A percentile compares a stretch with the other conserved stretches of the same genome.
Conservation (phyloP, 768 basidiomycete genomes). For the Dictyophora rubrovolvata region DNA sequence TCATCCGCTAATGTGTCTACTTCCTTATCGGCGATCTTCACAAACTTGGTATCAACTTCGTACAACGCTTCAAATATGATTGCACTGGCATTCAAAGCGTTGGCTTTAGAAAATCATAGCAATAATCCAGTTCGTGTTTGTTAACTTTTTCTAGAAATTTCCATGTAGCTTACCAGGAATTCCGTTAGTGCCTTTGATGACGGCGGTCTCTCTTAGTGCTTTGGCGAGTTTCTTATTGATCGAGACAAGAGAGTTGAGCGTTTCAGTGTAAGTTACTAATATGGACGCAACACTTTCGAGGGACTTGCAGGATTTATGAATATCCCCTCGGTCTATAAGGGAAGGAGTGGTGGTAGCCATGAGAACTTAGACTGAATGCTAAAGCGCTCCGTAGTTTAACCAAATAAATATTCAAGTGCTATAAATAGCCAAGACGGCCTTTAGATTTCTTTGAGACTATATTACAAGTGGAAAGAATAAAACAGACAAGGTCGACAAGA, state of each 20-base stretch:
- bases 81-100: constrained; percentile 56
- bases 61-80: constrained; percentile 57
- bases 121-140: not conserved
- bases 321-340: constrained; percentile 54
- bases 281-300: constrained; percentile 56
- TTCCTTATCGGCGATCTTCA: constrained; percentile 65
- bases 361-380: not conserved
- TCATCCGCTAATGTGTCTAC: constrained; percentile 54
- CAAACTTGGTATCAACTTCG: constrained; percentile 66
- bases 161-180: constrained; percentile 46
- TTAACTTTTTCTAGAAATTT: not conserved
- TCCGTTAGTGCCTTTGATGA: constrained; percentile 46
- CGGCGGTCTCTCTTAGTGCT: constrained; percentile 56
- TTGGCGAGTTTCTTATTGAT: constrained; percentile 71
- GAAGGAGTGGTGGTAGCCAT: constrained; percentile 11
- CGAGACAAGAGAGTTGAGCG: constrained; percentile 45
- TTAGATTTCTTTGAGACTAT: not conserved
- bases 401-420: not conserved
- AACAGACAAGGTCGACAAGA: not conserved
- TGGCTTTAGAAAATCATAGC: constrained; percentile 32
- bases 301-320: constrained; percentile 75
- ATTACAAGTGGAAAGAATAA: not conserved
- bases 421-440: not conserved
- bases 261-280: constrained; percentile 69
- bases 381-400: not conserved